These are phyloP conservation scores for Thelonectria blattea DNA, from an alignment of 2,329 filamentous ascomycete species.

Conservation along the genomic window DNA sequence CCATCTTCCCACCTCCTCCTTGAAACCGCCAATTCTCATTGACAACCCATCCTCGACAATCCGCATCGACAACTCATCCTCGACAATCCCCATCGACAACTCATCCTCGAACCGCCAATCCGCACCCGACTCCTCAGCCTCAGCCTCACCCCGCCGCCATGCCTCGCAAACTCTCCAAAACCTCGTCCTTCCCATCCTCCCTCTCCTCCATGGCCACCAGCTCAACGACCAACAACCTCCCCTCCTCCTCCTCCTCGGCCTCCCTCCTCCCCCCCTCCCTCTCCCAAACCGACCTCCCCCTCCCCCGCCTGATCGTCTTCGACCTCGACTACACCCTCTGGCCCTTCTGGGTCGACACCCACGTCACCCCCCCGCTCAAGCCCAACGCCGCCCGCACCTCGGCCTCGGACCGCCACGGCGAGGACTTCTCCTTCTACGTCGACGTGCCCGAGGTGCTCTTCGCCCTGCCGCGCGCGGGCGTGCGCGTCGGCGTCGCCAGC, in stretches of 20 bases:
- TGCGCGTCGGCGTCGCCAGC: conserved; percentile 75
- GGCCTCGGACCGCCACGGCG: conserved; percentile 63
- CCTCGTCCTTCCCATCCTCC: conserved; percentile 32
- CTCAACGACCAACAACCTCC: conserved; percentile 21
- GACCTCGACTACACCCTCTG: conserved; percentile 99
- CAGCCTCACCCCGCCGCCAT: conserved; percentile 23
- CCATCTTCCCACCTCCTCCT: not conserved
- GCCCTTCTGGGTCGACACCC: conserved; percentile 98
- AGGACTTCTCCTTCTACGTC: conserved; percentile 72
- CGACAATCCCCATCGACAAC: not conserved
- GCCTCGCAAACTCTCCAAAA: conserved; percentile 44
- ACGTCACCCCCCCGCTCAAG: conserved; percentile 77
- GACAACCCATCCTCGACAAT: not conserved
- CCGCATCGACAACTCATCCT: not conserved
- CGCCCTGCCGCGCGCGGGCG: conserved; percentile 54
- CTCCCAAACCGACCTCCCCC: conserved; percentile 62
- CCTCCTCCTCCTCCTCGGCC: conserved; percentile 41
- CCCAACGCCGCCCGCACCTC: conserved; percentile 50
- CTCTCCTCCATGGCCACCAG: conserved; percentile 27
- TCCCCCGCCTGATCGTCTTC: conserved; percentile 87
- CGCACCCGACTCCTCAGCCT: not conserved
- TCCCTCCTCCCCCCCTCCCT: conserved; percentile 50
- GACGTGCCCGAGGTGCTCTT: conserved; percentile 73
- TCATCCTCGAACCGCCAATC: not conserved
- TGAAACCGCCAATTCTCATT: not conserved